These are phyloP conservation scores for Blumeria graminis DNA, from an alignment of 2,329 filamentous ascomycete species.

Conservation along the genomic window DNA sequence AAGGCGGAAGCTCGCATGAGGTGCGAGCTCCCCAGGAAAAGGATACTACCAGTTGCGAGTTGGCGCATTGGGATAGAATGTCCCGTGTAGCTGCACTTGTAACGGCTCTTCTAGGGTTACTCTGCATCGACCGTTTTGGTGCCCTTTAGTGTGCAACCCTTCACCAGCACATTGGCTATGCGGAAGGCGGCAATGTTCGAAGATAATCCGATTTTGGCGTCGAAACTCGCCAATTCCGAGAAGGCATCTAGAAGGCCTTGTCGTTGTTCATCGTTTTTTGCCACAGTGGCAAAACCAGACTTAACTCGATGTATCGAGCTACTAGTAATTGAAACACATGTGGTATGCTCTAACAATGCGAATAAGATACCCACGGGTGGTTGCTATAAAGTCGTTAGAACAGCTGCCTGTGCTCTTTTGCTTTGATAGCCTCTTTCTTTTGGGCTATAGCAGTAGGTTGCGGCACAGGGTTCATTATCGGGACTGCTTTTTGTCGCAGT, in stretches of 20 bases:
- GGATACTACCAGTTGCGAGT: too few relatives aligned
- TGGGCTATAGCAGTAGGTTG: background rate
- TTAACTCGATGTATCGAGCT: background rate
- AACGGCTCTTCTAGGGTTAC: too few relatives aligned
- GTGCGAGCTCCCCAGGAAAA: too few relatives aligned
- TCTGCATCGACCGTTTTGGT: background rate
- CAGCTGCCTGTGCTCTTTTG: background rate
- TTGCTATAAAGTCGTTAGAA: background rate
- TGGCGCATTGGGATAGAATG: too few relatives aligned
- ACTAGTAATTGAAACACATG: background rate
- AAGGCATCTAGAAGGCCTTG: background rate
- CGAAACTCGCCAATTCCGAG: background rate
- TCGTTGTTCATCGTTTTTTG: background rate
- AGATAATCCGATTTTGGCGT: background rate
- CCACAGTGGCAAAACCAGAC: background rate
- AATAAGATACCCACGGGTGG: background rate
- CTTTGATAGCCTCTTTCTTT: background rate
- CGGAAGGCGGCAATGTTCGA: background rate
- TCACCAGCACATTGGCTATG: background rate
- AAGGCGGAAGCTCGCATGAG: background rate
- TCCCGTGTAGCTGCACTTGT: too few relatives aligned
- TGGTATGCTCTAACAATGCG: background rate
- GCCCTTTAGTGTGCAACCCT: background rate
- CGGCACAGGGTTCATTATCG: background rate
- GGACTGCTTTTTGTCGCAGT: background rate